Percentiles rank a stretch among this genome's conserved stretches.
Conservation (phyloP, 2,329 filamentous ascomycete genomes). For the Botryotinia convoluta region DNA sequence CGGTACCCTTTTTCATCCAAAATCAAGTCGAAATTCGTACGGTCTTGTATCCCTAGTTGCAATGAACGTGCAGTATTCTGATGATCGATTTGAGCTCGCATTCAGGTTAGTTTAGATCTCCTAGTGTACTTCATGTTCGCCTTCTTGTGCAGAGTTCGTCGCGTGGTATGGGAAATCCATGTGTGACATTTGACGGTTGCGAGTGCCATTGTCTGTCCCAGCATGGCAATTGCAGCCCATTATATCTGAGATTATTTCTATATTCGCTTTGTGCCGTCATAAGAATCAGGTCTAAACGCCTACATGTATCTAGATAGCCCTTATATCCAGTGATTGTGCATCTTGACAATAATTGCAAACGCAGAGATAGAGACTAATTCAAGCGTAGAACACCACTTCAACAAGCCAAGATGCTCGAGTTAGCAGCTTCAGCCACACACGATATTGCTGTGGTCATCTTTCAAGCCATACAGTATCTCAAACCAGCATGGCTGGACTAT, state of each 20-base stretch:
- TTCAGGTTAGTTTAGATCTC: conserved; percentile 45
- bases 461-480: conserved; percentile 59
- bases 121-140: neutral
- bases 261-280: neutral
- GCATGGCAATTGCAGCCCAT: neutral
- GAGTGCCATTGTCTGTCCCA: conserved; percentile 1
- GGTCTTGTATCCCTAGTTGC: conserved; percentile 62
- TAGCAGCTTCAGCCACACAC: conserved; percentile 62
- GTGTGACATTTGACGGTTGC: neutral
- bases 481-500: conserved; percentile 63
- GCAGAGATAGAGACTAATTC: neutral
- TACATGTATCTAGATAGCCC: neutral
- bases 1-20: conserved; percentile 45
- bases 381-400: conserved; percentile 48
- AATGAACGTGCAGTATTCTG: conserved; percentile 56
- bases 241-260: neutral
- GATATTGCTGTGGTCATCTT: conserved; percentile 63
- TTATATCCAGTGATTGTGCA: neutral
- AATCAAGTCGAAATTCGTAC: conserved; percentile 49
- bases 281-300: neutral
- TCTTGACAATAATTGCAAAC: neutral
- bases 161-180: neutral
- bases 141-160: neutral
- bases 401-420: conserved; percentile 52
- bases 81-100: conserved; percentile 65